Evolutionary conservation across 2,329 filamentous ascomycete species (phyloP).

Genomic region (Arthrobotrys conoides): DNA sequence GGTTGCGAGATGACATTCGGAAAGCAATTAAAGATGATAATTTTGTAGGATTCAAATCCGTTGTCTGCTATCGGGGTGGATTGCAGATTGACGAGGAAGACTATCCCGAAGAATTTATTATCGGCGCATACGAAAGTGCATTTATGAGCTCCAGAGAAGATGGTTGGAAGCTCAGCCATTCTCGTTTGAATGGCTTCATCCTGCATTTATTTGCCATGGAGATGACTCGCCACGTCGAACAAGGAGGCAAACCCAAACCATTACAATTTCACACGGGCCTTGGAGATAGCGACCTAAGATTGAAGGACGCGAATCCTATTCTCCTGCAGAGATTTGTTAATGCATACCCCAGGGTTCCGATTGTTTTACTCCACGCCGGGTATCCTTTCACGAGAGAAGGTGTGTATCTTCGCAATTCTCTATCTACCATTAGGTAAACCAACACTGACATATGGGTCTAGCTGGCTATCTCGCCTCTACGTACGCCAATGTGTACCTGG

Average conservation of each 20-base stretch:
- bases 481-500: constrained; percentile 84
- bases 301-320: constrained; percentile 79
- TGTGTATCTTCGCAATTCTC: neutral
- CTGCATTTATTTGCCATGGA: constrained; percentile 63
- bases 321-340: constrained; percentile 81
- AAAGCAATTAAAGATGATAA: constrained; percentile 75
- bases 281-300: constrained; percentile 82
- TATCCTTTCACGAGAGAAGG: constrained; percentile 83
- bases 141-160: constrained; percentile 60
- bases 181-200: constrained; percentile 25
- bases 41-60: constrained; percentile 85
- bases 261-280: constrained; percentile 88
- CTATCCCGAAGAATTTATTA: neutral
- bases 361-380: constrained; percentile 83
- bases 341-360: constrained; percentile 77
- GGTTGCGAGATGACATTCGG: constrained; percentile 72
- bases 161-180: constrained; percentile 64
- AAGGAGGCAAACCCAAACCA: constrained; percentile 74
- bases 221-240: constrained; percentile 68
- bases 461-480: constrained; percentile 82
- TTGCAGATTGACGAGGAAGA: constrained; percentile 71
- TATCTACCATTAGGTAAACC: neutral
- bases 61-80: constrained; percentile 85
- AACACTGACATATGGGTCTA: constrained; percentile 1
- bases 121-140: neutral